phyloP scores from a whole-genome alignment of 2,329 filamentous ascomycete genomes.

The Trichoderma atrobrunneum region DNA sequence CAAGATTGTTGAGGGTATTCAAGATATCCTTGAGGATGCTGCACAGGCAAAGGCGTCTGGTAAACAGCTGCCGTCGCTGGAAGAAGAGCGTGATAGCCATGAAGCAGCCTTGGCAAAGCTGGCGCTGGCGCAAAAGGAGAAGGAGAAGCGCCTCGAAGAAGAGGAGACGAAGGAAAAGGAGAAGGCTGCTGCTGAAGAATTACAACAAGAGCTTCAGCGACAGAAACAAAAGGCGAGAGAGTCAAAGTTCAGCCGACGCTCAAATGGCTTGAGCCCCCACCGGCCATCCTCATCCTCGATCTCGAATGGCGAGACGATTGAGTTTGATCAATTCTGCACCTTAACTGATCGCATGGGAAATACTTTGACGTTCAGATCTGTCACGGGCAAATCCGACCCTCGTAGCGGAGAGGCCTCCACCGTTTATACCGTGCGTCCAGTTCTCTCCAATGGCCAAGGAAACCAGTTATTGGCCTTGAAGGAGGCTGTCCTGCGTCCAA shows the following conservation, averaged over 20 bases:
- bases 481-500: slow-evolving; percentile 59
- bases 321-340: slow-evolving; percentile 66
- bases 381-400: slow-evolving; percentile 66
- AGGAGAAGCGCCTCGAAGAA: slow-evolving; percentile 51
- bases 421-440: slow-evolving; percentile 69
- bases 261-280: slow-evolving; percentile 34
- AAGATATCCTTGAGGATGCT: slow-evolving; percentile 82
- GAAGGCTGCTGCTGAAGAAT: slow-evolving; percentile 65
- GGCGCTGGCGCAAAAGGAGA: slow-evolving; percentile 54
- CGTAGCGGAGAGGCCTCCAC: slow-evolving; percentile 64
- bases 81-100: slow-evolving; percentile 82
- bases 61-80: slow-evolving; percentile 75
- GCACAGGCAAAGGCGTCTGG: slow-evolving; percentile 72
- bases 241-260: slow-evolving; percentile 58
- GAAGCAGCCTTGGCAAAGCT: slow-evolving; percentile 67
- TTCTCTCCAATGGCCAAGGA: slow-evolving; percentile 53
- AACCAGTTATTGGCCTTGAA: slow-evolving; percentile 71
- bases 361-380: slow-evolving; percentile 64
- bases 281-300: slow-evolving; percentile 30
- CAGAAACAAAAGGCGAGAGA: slow-evolving; percentile 64
- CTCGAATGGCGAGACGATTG: slow-evolving; percentile 40
- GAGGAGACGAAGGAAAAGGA: slow-evolving; percentile 66
- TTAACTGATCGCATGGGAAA: slow-evolving; percentile 64
- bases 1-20: slow-evolving; percentile 65
- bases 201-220: slow-evolving; percentile 68